Evolutionary conservation across 768 basidiomycete genomes (phyloP).

Genomic region (Mycena sanguinolenta): DNA sequence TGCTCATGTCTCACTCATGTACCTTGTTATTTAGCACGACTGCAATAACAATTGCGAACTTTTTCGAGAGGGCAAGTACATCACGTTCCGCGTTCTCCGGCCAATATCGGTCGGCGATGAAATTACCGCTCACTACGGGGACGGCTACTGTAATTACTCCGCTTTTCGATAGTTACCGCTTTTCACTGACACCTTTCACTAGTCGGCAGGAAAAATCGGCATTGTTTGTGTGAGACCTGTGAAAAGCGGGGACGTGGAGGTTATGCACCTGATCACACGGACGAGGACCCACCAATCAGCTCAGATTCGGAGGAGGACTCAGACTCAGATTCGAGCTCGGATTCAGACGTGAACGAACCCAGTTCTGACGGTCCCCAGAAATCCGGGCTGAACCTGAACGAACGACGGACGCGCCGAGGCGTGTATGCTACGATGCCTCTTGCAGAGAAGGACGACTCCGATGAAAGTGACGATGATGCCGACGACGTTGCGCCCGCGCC

Average conservation of each 20-base stretch:
- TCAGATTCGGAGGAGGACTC: slow-evolving; percentile 67
- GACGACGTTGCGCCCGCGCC: slow-evolving; percentile 60
- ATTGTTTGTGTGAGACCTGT: slow-evolving; percentile 90
- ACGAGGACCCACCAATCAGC: slow-evolving; percentile 55
- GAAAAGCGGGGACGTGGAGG: slow-evolving; percentile 83
- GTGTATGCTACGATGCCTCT: slow-evolving; percentile 78
- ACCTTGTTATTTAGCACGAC: slow-evolving; percentile 74
- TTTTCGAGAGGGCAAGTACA: slow-evolving; percentile 90
- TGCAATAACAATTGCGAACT: slow-evolving; percentile 92
- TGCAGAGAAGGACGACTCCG: slow-evolving; percentile 67
- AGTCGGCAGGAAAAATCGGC: slow-evolving; percentile 63
- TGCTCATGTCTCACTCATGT: slow-evolving; percentile 40
- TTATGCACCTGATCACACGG: slow-evolving; percentile 72
- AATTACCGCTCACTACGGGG: slow-evolving; percentile 91
- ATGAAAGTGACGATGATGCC: slow-evolving; percentile 72
- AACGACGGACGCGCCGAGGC: slow-evolving; percentile 84
- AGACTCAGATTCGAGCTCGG: slow-evolving; percentile 57
- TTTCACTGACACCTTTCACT: slow-evolving; percentile 42
- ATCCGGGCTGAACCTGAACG: slow-evolving; percentile 73
- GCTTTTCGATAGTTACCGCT: slow-evolving; percentile 32
- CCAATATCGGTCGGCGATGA: slow-evolving; percentile 87
- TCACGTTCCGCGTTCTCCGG: slow-evolving; percentile 88
- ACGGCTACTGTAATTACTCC: slow-evolving; percentile 88
- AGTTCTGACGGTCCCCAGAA: slow-evolving; percentile 47
- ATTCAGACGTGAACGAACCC: slow-evolving; percentile 53